A percentile compares a stretch with the other conserved stretches of the same genome.
Conservation (phyloP, 2,329 filamentous ascomycete genomes). For the Nigrograna mackinnonii region DNA sequence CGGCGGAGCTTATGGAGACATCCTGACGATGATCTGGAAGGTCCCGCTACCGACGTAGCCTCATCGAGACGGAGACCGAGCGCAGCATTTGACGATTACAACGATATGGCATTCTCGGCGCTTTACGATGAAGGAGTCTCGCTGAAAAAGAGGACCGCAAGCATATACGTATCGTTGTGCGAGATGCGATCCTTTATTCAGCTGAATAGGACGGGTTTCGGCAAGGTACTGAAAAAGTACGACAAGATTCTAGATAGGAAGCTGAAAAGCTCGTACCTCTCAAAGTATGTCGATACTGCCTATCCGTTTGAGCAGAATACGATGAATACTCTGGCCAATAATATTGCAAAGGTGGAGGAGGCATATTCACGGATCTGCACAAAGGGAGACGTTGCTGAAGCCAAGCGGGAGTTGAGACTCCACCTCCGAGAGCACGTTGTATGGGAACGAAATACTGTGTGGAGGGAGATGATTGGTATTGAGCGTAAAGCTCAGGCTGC, state of each 20-base stretch:
- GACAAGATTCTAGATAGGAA: slow-evolving; percentile 92
- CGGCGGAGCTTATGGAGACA: slow-evolving; percentile 29
- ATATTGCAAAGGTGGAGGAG: slow-evolving; percentile 74
- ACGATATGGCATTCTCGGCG: slow-evolving; percentile 73
- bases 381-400: slow-evolving; percentile 73
- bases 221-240: slow-evolving; percentile 96
- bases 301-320: slow-evolving; percentile 81
- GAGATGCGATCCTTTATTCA: slow-evolving; percentile 96
- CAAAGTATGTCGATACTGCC: slow-evolving; percentile 71
- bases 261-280: slow-evolving; percentile 77
- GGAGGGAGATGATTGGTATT: slow-evolving; percentile 98
- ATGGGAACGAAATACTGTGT: slow-evolving; percentile 98
- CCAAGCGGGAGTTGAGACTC: slow-evolving; percentile 83
- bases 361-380: slow-evolving; percentile 84
- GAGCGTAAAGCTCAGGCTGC: slow-evolving; percentile 94
- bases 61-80: slow-evolving; percentile 65
- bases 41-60: slow-evolving; percentile 63
- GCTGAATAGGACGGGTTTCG: slow-evolving; percentile 94
- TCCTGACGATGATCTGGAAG: slow-evolving; percentile 60
- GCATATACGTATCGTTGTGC: slow-evolving; percentile 87
- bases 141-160: slow-evolving; percentile 87
- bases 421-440: slow-evolving; percentile 96
- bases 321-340: slow-evolving; percentile 69
- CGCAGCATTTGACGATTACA: slow-evolving; percentile 74
- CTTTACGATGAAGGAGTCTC: slow-evolving; percentile 76